Percentiles rank a stretch among this genome's conserved stretches.
These are phyloP conservation scores for Coprinopsis sp. DNA, from an alignment of 768 basidiomycete species.

Conservation along the genomic window DNA sequence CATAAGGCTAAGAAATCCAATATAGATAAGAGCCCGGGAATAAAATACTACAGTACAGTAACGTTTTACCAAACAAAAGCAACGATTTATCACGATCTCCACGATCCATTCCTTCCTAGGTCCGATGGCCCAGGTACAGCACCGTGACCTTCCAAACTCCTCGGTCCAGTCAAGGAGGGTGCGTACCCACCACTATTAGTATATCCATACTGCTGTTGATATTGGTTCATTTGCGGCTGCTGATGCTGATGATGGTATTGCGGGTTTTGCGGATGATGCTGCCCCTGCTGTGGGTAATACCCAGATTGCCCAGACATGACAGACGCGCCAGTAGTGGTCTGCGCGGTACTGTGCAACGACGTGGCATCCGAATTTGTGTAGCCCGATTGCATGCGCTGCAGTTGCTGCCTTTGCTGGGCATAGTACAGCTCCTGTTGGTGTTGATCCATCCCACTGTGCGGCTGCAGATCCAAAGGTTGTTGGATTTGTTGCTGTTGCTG, in stretches of 20 bases:
- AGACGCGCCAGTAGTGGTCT: too few relatives aligned
- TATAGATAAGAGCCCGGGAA: too few relatives aligned
- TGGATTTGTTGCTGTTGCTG: constrained; percentile 6
- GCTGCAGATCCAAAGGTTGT: too few relatives aligned
- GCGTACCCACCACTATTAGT: constrained; percentile 2
- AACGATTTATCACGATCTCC: constrained; percentile 6
- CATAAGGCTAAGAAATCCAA: too few relatives aligned
- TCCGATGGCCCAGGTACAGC: background rate
- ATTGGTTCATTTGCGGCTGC: too few relatives aligned
- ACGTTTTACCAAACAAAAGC: too few relatives aligned
- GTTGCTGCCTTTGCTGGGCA: background rate
- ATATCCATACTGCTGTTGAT: background rate
- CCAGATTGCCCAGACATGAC: constrained; percentile 6
- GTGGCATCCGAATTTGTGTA: too few relatives aligned
- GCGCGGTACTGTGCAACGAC: too few relatives aligned
- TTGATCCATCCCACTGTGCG: too few relatives aligned
- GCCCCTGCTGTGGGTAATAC: background rate
- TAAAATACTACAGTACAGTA: too few relatives aligned
- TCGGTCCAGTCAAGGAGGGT: background rate
- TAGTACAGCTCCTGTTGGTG: constrained; percentile 1
- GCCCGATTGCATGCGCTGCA: background rate
- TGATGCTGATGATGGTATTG: too few relatives aligned
- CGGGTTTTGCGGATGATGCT: background rate
- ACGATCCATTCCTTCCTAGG: constrained; percentile 2
- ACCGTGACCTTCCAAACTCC: background rate